A percentile compares a stretch with the other conserved stretches of the same genome.
phyloP scores from a whole-genome alignment of 78 protist species.

The Paratrimastix pyriformis region DNA sequence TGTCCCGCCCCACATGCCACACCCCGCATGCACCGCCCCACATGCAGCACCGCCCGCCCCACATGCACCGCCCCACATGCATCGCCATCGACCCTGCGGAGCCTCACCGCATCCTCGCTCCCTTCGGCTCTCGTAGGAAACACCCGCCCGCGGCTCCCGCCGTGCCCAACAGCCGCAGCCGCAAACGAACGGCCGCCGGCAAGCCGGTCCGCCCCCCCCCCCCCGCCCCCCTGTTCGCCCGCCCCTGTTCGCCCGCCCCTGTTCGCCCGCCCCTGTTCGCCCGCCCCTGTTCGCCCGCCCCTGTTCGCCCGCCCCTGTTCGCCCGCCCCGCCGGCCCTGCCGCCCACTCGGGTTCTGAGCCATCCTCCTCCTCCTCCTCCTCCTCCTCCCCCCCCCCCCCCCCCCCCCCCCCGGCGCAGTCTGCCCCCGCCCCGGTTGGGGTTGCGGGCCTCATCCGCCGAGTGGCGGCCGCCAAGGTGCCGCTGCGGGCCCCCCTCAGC shows the following conservation, averaged over 20 bases:
- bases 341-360: background rate
- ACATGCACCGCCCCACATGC: too few species aligned
- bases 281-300: background rate
- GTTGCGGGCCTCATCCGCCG: too few species aligned
- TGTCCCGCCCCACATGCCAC: too few species aligned
- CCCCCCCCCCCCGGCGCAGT: background rate
- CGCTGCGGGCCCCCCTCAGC: too few species aligned
- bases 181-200: background rate
- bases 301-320: background rate
- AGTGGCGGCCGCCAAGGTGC: too few species aligned
- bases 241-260: background rate
- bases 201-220: background rate
- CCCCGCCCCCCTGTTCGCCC: background rate
- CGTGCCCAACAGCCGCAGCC: background rate
- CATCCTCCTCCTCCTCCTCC: background rate
- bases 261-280: background rate
- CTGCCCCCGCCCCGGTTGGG: too few species aligned
- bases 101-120: too few species aligned
- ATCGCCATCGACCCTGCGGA: too few species aligned
- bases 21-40: too few species aligned
- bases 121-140: too few species aligned
- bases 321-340: background rate
- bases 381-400: background rate
- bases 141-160: background rate
- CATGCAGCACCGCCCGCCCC: too few species aligned